phyloP scores from a whole-genome alignment of 768 basidiomycete genomes.

The Mycena epipterygia region DNA sequence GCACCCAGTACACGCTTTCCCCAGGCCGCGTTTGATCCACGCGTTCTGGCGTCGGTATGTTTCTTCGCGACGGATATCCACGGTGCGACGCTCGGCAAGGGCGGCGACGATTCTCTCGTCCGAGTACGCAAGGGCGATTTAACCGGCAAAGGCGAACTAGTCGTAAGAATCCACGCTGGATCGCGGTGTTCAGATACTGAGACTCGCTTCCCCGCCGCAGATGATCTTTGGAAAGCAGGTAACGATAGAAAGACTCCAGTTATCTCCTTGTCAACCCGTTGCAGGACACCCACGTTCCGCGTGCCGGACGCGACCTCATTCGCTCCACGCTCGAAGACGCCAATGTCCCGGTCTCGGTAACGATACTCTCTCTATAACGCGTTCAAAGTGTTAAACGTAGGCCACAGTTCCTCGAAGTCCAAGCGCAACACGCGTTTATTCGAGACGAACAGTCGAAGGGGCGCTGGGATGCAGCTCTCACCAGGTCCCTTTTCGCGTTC shows the following conservation, averaged over 20 bases:
- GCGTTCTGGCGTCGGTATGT: conserved; percentile 88
- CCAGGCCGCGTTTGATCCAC: conserved; percentile 90
- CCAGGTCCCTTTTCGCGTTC: conserved; percentile 81
- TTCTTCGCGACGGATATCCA: conserved; percentile 98
- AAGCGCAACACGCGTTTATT: conserved; percentile 97
- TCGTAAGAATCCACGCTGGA: conserved; percentile 61
- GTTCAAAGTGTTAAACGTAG: conserved; percentile 6
- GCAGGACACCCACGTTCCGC: conserved; percentile 94
- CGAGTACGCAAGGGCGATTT: conserved; percentile 84
- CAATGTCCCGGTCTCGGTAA: conserved; percentile 76
- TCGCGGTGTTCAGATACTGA: background rate
- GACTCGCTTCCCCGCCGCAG: conserved; percentile 52
- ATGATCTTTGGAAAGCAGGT: conserved; percentile 98
- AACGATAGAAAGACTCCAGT: background rate
- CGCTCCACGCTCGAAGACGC: conserved; percentile 87
- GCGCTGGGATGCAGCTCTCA: conserved; percentile 95
- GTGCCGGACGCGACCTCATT: conserved; percentile 88
- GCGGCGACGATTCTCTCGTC: conserved; percentile 85
- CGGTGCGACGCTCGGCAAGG: conserved; percentile 86
- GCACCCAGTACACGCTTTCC: background rate
- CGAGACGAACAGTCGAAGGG: conserved; percentile 94
- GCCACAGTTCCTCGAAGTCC: conserved; percentile 90
- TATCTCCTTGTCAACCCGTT: background rate
- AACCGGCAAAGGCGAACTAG: conserved; percentile 84
- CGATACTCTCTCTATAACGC: conserved; percentile 40